Percentiles rank a stretch among this genome's conserved stretches.
Conservation (phyloP, 495 filamentous ascomycete species). For the Penicillium waksmanii region DNA sequence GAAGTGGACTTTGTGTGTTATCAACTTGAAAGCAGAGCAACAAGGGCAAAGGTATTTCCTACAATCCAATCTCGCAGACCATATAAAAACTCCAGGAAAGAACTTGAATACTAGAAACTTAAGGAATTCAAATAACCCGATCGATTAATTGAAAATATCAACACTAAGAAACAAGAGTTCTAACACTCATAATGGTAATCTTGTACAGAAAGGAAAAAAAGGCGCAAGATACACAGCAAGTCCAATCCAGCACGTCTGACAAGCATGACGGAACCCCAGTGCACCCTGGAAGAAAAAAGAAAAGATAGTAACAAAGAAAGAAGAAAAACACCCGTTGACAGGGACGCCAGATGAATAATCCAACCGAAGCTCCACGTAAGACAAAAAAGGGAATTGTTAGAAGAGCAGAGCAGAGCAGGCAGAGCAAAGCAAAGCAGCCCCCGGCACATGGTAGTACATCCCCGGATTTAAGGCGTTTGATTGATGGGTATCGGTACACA, state of each 20-base stretch:
- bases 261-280: too few species aligned
- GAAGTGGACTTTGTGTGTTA: too few species aligned
- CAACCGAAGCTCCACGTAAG: background rate
- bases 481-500: conserved; percentile 35
- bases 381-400: background rate
- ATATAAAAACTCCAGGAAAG: too few species aligned
- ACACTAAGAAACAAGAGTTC: conserved; percentile 1
- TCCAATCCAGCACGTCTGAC: background rate
- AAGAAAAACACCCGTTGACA: conserved; percentile 9
- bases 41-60: too few species aligned
- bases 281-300: too few species aligned
- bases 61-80: too few species aligned
- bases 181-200: conserved; percentile 10
- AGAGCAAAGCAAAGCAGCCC: conserved; percentile 6
- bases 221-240: background rate
- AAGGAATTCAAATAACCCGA: too few species aligned
- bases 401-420: background rate
- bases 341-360: background rate
- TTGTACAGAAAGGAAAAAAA: conserved; percentile 14
- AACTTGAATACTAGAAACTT: too few species aligned
- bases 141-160: conserved; percentile 1
- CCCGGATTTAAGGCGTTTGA: conserved; percentile 7
- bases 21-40: too few species aligned
- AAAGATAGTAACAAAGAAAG: conserved; percentile 12
- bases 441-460: background rate